Base-by-base conservation (phyloP, 2,329 filamentous ascomycete species). In the Calonectria pseudoreteaudii region DNA sequence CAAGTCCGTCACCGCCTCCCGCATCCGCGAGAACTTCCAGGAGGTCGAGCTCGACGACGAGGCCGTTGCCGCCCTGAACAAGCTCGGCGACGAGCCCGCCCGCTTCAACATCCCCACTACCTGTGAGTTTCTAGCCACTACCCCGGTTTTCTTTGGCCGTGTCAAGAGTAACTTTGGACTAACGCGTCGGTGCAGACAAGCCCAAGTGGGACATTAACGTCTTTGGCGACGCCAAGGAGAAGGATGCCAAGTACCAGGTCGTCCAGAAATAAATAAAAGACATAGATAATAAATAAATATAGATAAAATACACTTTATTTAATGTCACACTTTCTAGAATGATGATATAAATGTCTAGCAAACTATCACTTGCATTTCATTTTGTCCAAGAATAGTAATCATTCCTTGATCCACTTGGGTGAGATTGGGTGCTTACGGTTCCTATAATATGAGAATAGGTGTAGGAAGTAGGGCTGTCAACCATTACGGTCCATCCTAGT, bases 1-100 rank as follows among this genome's bases (percentile, higher is more conserved):
- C 80, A 95, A 95, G 88, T 93, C 90, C 26, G 93, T 94, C 76
- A 94, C 90, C 71, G 88, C 91, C 65, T 87, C 87, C 41, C 90
- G 94, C 72, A 95, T 95, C 78, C 86, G 90, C 80, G 89, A 87
- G 80, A 95, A 95, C 88, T 94, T 93, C 81, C 86, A 92, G 85
- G 89, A 94, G 83, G 88, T 92, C 65, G 89, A 94, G 80, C 86
- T 94, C 72, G 84, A 86, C 56, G 86, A 89, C 49, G 87, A 88
- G 69, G 90, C 93, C 77, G 89, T 92, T 79, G 86, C 88, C 74
- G 91, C 88, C 18, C 88, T 94, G 58, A 89, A 92, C 82, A 85
- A 88, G 81, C 89, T 94, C 10, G 92, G 92, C 66, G 87, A 90
- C 84, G 86, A 79, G 68, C 84, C 84, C 18, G 79, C 82, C 76